A percentile compares a stretch with the other conserved stretches of the same genome.
Conservation (phyloP, 257 asterid genomes). For the Forsythia suspensa region DNA sequence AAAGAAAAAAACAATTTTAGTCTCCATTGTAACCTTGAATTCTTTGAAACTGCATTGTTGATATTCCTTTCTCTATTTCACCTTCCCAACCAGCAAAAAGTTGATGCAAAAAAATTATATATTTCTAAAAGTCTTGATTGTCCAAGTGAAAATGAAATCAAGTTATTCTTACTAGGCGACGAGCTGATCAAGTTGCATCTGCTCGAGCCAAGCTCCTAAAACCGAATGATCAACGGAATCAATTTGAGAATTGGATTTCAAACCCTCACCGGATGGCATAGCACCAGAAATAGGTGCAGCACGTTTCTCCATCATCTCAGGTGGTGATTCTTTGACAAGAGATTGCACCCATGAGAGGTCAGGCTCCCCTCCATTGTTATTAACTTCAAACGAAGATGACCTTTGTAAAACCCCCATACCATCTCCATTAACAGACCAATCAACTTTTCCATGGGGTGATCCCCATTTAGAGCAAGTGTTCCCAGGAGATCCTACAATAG, state of each 20-base stretch:
- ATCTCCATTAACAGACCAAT: constrained; percentile 71
- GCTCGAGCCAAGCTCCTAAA: constrained; percentile 92
- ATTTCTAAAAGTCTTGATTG: constrained; percentile 41
- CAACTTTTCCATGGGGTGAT: constrained; percentile 55
- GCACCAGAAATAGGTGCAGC: constrained; percentile 50
- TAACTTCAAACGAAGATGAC: constrained; percentile 40
- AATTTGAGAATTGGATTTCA: constrained; percentile 48
- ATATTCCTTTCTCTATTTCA: constrained; percentile 10
- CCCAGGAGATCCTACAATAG: constrained; percentile 51
- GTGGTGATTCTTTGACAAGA: constrained; percentile 90
- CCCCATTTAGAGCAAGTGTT: constrained; percentile 73
- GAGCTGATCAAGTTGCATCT: constrained; percentile 90
- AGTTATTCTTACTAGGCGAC: constrained; percentile 48
- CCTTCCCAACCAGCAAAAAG: constrained; percentile 33
- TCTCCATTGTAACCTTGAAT: constrained; percentile 11
- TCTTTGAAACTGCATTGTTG: constrained; percentile 23
- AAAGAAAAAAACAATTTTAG: constrained; percentile 10
- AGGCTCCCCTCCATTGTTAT: constrained; percentile 61
- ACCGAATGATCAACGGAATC: constrained; percentile 71
- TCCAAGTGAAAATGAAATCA: constrained; percentile 48
- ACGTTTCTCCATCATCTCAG: constrained; percentile 72
- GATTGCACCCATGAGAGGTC: constrained; percentile 96
- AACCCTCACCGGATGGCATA: constrained; percentile 83
- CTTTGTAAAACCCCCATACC: constrained; percentile 45
- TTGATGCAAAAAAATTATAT: constrained; percentile 42